A percentile compares a stretch with the other conserved stretches of the same genome.
Evolutionary conservation across 805 yeast species (phyloP).

Genomic region (Kuraishia capsulata): DNA sequence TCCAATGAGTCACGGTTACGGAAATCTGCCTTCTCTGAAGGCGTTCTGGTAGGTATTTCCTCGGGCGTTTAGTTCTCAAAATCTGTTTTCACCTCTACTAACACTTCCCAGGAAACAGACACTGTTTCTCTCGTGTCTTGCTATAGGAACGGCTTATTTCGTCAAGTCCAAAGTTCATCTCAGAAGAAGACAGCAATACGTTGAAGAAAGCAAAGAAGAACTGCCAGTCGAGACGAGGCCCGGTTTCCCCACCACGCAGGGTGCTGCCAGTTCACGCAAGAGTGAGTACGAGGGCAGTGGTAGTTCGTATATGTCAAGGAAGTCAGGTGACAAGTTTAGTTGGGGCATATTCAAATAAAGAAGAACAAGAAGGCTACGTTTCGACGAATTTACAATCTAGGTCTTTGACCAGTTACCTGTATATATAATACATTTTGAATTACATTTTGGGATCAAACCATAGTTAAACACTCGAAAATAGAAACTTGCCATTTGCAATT

Average conservation of each 20-base stretch:
- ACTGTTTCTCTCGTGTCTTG: conserved; percentile 15
- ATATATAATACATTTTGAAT: not conserved
- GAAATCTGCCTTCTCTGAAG: conserved; percentile 3
- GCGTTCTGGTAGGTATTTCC: conserved; percentile 3
- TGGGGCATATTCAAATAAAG: conserved; percentile 7
- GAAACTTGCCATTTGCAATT: not conserved
- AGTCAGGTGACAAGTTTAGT: conserved; percentile 25
- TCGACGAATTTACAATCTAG: not conserved
- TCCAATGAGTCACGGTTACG: not conserved
- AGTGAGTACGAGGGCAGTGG: conserved; percentile 67
- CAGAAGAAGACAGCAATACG: conserved; percentile 22
- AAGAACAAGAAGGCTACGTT: not conserved
- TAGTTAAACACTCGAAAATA: not conserved
- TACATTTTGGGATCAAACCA: not conserved
- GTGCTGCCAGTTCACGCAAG: conserved; percentile 36
- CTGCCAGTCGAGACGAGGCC: conserved; percentile 17
- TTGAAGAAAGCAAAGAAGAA: conserved; percentile 22
- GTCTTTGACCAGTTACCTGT: not conserved
- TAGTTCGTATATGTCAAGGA: conserved; percentile 40
- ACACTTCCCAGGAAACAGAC: conserved; percentile 18
- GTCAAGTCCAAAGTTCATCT: conserved; percentile 25
- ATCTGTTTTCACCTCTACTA: not conserved
- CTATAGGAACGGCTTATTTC: conserved; percentile 22
- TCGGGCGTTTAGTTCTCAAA: not conserved
- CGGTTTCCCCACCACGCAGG: conserved; percentile 22